Conservation (phyloP, 768 basidiomycete species). For the Daedaleopsis sinensis region DNA sequence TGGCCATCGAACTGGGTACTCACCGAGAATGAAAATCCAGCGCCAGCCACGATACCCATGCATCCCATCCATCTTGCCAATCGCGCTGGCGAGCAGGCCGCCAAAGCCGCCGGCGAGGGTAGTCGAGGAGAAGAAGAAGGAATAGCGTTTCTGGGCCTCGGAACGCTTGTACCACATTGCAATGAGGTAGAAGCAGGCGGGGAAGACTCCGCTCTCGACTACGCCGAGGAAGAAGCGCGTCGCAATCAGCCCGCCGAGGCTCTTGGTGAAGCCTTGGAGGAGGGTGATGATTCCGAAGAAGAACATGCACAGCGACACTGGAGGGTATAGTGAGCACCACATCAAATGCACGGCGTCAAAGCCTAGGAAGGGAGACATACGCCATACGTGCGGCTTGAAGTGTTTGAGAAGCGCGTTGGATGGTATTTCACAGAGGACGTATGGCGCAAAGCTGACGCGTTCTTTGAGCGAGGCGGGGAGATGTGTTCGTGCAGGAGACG, state of each 20-base stretch:
- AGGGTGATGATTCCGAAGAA: slow-evolving; percentile 41
- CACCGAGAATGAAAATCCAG: slow-evolving; percentile 38
- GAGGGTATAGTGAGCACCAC: background rate
- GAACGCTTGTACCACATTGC: slow-evolving; percentile 42
- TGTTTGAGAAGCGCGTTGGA: slow-evolving; percentile 37
- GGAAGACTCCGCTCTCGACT: slow-evolving; percentile 34
- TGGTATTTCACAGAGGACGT: slow-evolving; percentile 40
- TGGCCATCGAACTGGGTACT: background rate
- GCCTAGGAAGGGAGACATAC: slow-evolving; percentile 18
- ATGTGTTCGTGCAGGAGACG: background rate
- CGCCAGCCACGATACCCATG: slow-evolving; percentile 34
- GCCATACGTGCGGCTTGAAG: slow-evolving; percentile 40
- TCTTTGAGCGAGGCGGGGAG: background rate
- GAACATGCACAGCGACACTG: slow-evolving; percentile 39
- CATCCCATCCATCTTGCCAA: slow-evolving; percentile 37
- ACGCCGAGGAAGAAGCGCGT: slow-evolving; percentile 42
- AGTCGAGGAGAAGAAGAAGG: slow-evolving; percentile 42
- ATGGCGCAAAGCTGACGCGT: slow-evolving; percentile 33
- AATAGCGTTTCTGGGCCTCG: slow-evolving; percentile 38
- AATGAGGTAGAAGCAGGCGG: slow-evolving; percentile 35
- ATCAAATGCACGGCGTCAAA: background rate
- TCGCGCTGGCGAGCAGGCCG: slow-evolving; percentile 35
- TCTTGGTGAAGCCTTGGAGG: slow-evolving; percentile 36
- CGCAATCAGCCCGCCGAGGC: slow-evolving; percentile 39
- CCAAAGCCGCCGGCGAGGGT: slow-evolving; percentile 45